Conservation (phyloP, 192 early-diverging fungal genomes). For the Thamnidium elegans region DNA sequence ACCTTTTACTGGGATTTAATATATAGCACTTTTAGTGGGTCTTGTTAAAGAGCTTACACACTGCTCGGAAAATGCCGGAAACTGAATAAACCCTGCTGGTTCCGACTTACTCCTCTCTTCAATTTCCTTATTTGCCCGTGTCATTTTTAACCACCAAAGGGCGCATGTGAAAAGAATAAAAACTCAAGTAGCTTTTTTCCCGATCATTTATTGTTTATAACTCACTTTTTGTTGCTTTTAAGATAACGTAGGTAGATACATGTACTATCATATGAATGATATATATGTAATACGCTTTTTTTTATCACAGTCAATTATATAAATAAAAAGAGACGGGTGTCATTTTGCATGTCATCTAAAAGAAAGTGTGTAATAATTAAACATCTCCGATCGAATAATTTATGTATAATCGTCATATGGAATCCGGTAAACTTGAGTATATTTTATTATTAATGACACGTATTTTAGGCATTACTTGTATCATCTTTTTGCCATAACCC, state of each 20-base stretch:
- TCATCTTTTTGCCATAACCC: constrained; percentile 71
- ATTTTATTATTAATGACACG: neutral
- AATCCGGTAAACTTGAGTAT: neutral
- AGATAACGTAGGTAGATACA: neutral
- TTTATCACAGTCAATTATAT: neutral
- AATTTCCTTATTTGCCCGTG: neutral
- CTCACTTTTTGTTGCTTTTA: neutral
- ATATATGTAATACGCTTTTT: neutral
- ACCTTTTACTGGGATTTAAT: too few relatives aligned
- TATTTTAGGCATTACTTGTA: neutral
- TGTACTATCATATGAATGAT: neutral
- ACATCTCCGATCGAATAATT: neutral
- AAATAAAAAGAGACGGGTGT: too few relatives aligned
- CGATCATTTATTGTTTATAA: neutral
- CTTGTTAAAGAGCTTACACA: too few relatives aligned
- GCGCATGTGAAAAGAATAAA: neutral
- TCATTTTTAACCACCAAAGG: neutral
- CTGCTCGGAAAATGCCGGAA: neutral
- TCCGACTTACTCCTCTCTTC: neutral
- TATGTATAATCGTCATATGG: neutral
- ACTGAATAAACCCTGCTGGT: neutral
- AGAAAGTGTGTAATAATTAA: too few relatives aligned
- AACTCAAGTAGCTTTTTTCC: neutral
- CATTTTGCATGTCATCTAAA: too few relatives aligned
- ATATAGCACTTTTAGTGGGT: too few relatives aligned